Percentiles rank a stretch among this genome's conserved stretches.
Evolutionary conservation across 768 basidiomycete genomes (phyloP).

Genomic region (Trametes sanguinea): DNA sequence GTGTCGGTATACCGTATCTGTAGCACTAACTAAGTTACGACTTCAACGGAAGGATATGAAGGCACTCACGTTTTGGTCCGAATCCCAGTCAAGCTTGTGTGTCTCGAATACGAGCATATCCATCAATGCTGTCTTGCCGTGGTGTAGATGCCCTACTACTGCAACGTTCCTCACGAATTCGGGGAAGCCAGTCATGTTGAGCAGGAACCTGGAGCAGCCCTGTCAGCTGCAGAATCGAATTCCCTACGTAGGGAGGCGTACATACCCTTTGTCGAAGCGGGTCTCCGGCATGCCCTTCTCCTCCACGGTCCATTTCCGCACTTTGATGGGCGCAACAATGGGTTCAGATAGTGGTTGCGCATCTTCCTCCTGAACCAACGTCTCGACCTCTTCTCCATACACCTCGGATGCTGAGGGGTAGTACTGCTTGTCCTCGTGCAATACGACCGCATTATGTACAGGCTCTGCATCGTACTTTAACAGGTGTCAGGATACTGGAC

Average conservation of each 20-base stretch:
- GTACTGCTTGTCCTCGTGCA: slow-evolving; percentile 98
- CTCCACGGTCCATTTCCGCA: slow-evolving; percentile 91
- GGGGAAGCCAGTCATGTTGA: slow-evolving; percentile 89
- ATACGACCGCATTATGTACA: slow-evolving; percentile 75
- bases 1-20: slow-evolving; percentile 96
- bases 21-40: not conserved
- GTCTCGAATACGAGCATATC: slow-evolving; percentile 98
- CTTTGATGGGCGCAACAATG: slow-evolving; percentile 93
- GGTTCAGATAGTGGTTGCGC: slow-evolving; percentile 94
- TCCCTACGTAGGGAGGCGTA: slow-evolving; percentile 1
- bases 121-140: slow-evolving; percentile 95
- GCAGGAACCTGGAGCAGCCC: slow-evolving; percentile 65
- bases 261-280: slow-evolving; percentile 95
- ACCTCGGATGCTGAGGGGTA: slow-evolving; percentile 91
- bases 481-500: not conserved
- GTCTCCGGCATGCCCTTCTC: slow-evolving; percentile 96
- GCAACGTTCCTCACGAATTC: slow-evolving; percentile 97
- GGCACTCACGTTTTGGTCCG: slow-evolving; percentile 74
- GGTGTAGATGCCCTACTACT: slow-evolving; percentile 94
- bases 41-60: slow-evolving; percentile 14
- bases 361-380: slow-evolving; percentile 97
- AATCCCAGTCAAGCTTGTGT: slow-evolving; percentile 92
- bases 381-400: slow-evolving; percentile 93
- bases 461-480: slow-evolving; percentile 51
- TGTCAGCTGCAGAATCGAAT: not conserved